phyloP scores from a whole-genome alignment of 495 filamentous ascomycete species.

The Podospora fimiseda region DNA sequence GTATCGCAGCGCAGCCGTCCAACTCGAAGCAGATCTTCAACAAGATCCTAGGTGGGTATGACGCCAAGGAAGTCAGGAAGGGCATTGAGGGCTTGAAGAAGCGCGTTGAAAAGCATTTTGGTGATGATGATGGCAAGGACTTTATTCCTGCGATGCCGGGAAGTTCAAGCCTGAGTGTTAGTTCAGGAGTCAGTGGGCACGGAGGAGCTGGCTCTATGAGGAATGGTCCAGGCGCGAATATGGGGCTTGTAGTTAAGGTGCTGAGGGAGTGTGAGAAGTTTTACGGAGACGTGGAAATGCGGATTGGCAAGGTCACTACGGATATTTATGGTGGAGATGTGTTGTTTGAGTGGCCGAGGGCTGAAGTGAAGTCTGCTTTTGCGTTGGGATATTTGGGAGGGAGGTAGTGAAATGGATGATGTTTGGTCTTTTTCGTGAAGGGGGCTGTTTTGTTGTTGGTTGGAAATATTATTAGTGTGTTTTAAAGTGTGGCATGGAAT shows the following conservation, averaged over 20 bases:
- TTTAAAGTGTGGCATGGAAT: too few species aligned
- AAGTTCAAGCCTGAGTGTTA: neutral
- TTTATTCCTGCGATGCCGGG: constrained; percentile 9
- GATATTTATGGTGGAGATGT: constrained; percentile 52
- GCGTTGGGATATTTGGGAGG: constrained; percentile 17
- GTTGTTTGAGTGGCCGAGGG: constrained; percentile 48
- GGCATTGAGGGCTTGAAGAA: constrained; percentile 82
- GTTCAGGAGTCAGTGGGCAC: constrained; percentile 4
- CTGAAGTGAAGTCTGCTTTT: constrained; percentile 49
- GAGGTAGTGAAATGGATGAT: neutral
- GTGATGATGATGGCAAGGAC: constrained; percentile 66
- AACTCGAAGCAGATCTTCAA: constrained; percentile 76
- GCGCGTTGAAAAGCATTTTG: constrained; percentile 94
- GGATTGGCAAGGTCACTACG: constrained; percentile 56
- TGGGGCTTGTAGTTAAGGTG: constrained; percentile 68
- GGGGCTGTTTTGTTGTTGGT: too few species aligned
- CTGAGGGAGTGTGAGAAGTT: constrained; percentile 72
- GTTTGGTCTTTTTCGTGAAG: too few species aligned
- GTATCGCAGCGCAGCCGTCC: constrained; percentile 63
- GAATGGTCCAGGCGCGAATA: constrained; percentile 17
- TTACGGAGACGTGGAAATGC: constrained; percentile 67
- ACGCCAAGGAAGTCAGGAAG: constrained; percentile 72
- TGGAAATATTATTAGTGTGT: too few species aligned
- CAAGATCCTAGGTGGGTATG: constrained; percentile 73
- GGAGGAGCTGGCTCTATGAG: neutral